A percentile compares a stretch with the other conserved stretches of the same genome.
Conservation (phyloP, 805 yeast genomes). For the Jamesozyma spencerorum region DNA sequence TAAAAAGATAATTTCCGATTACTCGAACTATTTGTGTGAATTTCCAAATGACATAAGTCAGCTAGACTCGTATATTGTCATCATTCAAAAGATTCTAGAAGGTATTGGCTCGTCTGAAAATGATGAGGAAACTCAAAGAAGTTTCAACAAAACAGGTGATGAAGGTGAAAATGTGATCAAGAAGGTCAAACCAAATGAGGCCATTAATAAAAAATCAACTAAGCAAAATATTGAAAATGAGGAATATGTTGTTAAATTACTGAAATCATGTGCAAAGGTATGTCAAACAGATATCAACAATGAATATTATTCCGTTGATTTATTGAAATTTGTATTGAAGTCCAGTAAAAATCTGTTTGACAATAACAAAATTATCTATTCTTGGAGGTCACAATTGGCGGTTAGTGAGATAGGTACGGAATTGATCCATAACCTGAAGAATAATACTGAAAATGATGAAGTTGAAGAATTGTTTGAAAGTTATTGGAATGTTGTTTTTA, state of each 20-base stretch:
- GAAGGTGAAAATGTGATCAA: conserved; percentile 20
- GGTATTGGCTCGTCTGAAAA: conserved; percentile 19
- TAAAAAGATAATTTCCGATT: conserved; percentile 40
- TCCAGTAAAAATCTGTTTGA: conserved; percentile 24
- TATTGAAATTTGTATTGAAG: conserved; percentile 27
- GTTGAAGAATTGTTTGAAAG: conserved; percentile 6
- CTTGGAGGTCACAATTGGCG: conserved; percentile 55
- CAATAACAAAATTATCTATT: conserved; percentile 26
- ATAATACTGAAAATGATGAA: neutral
- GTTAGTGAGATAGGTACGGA: conserved; percentile 34
- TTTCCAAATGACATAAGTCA: conserved; percentile 24
- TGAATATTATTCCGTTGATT: conserved; percentile 6
- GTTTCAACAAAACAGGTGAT: conserved; percentile 22
- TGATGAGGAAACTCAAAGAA: neutral
- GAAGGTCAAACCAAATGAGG: conserved; percentile 21
- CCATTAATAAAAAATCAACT: conserved; percentile 32
- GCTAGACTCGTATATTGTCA: conserved; percentile 19
- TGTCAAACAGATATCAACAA: conserved; percentile 21
- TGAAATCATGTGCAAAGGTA: conserved; percentile 32
- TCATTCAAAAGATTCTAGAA: conserved; percentile 33
- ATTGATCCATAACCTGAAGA: conserved; percentile 11
- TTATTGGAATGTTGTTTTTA: conserved; percentile 10
- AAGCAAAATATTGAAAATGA: conserved; percentile 39
- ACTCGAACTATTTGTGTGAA: conserved; percentile 41
- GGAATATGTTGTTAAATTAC: conserved; percentile 35